Evolutionary conservation across 148 eudicot genomes (phyloP).

Genomic region (Selenicereus undatus): DNA sequence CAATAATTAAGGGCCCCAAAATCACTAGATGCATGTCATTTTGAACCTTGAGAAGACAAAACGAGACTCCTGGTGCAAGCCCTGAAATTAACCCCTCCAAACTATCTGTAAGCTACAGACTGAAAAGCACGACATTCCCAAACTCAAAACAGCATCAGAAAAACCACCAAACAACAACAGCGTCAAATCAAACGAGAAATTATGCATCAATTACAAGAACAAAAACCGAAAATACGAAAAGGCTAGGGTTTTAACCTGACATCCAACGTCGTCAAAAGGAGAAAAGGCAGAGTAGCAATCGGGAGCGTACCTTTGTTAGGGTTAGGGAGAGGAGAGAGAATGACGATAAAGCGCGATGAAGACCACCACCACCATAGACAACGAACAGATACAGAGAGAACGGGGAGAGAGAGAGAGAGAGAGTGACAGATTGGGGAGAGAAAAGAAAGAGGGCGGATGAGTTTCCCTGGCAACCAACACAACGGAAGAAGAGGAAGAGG

Average conservation of each 20-base stretch:
- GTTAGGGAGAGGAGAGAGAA: not conserved
- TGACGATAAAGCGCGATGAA: not conserved
- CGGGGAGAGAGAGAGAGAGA: not conserved
- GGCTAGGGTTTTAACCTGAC: not conserved
- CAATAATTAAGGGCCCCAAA: not conserved
- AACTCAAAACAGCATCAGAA: not conserved
- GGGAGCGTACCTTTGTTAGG: not conserved
- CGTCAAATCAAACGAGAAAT: not conserved
- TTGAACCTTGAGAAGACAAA: not conserved
- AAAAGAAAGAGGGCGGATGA: not conserved
- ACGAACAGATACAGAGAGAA: too few relatives aligned
- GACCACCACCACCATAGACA: too few relatives aligned
- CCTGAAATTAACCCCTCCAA: too few relatives aligned
- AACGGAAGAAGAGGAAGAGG: not conserved
- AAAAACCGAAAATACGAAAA: not conserved
- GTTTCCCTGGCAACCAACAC: not conserved
- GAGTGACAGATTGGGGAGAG: not conserved
- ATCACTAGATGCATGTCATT: not conserved
- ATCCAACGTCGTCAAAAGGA: not conserved
- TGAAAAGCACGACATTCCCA: not conserved
- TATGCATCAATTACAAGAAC: not conserved
- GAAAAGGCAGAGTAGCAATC: not conserved
- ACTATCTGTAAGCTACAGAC: too few relatives aligned
- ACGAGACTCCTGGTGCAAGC: too few relatives aligned
- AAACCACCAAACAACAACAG: too few relatives aligned